Conservation (phyloP, 768 basidiomycete species). For the Flagelloscypha sp. region DNA sequence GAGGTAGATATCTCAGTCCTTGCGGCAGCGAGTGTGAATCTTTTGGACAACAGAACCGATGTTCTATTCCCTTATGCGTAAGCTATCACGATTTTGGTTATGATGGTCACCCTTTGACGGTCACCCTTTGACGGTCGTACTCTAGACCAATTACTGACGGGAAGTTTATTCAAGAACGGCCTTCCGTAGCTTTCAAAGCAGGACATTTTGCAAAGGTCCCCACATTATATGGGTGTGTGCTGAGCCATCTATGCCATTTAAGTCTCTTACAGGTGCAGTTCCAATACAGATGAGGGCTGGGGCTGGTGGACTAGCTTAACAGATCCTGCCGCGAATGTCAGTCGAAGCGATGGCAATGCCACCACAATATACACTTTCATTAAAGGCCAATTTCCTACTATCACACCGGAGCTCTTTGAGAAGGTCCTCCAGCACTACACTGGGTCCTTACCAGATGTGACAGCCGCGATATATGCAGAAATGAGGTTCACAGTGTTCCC, state of each 20-base stretch:
- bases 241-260: background rate
- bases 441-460: too few species aligned
- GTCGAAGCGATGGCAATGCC: constrained; percentile 29
- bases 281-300: constrained; percentile 37
- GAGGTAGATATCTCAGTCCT: too few species aligned
- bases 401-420: constrained; percentile 22
- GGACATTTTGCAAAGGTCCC: constrained; percentile 31
- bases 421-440: constrained; percentile 26
- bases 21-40: too few species aligned
- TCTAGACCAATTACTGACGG: constrained; percentile 31
- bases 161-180: constrained; percentile 24
- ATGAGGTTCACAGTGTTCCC: too few species aligned
- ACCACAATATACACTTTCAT: constrained; percentile 34
- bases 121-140: too few species aligned
- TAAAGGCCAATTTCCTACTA: constrained; percentile 26
- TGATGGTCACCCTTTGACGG: too few species aligned
- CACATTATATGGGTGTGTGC: constrained; percentile 30
- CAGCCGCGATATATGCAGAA: too few species aligned
- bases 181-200: constrained; percentile 30
- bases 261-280: constrained; percentile 16
- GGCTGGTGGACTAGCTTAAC: constrained; percentile 27
- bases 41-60: too few species aligned
- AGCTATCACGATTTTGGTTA: too few species aligned
- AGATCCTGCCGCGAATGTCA: constrained; percentile 32
- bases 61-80: too few species aligned